Percentiles rank a stretch among this genome's conserved stretches.
phyloP scores from a whole-genome alignment of 148 eudicot species.

The Nyssa sinensis region DNA sequence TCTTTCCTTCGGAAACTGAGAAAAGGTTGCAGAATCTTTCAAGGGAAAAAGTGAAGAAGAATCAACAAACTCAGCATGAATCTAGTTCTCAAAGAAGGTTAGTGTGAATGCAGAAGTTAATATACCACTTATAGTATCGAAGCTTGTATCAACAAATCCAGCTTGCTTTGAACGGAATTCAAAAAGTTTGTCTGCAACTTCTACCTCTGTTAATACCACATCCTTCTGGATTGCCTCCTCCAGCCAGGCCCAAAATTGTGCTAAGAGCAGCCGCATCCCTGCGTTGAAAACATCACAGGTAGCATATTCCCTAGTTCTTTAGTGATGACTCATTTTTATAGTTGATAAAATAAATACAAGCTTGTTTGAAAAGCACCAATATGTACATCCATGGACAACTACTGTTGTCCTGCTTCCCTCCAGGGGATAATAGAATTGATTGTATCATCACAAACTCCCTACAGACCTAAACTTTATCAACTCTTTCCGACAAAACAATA shows the following conservation, averaged over 20 bases:
- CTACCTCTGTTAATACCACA: conserved; percentile 71
- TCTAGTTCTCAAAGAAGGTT: not conserved
- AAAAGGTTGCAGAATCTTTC: not conserved
- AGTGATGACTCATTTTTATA: not conserved
- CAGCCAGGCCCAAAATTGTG: conserved; percentile 94
- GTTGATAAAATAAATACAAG: not conserved
- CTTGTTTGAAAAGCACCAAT: too few species aligned
- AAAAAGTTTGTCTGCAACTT: conserved; percentile 82
- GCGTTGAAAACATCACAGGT: conserved; percentile 13
- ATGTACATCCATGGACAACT: too few species aligned
- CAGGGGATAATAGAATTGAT: too few species aligned
- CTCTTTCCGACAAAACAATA: not conserved
- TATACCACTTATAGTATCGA: conserved; percentile 94
- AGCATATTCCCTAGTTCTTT: not conserved
- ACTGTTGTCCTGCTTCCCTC: too few species aligned
- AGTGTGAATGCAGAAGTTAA: not conserved
- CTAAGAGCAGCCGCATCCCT: conserved; percentile 97
- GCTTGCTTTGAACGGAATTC: conserved; percentile 81
- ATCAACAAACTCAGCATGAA: not conserved
- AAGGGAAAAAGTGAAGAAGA: not conserved
- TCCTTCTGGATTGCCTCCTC: conserved; percentile 67
- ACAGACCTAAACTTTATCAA: not conserved
- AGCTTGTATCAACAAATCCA: conserved; percentile 91
- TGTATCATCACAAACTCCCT: not conserved
- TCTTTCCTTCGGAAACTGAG: not conserved